Percentiles rank a stretch among this genome's conserved stretches.
Evolutionary conservation across 2,329 filamentous ascomycete genomes (phyloP).

Genomic region (Colletotrichum euphorbiae): DNA sequence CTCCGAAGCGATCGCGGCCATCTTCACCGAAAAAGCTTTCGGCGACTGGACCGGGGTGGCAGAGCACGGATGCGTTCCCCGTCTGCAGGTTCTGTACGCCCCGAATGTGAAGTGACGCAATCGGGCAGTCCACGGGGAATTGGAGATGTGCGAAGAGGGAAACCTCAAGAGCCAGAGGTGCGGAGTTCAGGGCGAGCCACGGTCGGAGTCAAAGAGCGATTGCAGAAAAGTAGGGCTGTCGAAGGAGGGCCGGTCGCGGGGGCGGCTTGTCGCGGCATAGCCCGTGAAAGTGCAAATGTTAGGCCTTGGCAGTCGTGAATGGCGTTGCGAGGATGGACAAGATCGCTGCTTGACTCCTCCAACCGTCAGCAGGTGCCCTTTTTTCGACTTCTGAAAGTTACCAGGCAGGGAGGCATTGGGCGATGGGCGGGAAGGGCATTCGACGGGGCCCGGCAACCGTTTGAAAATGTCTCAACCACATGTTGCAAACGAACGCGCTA

Average conservation of each 20-base stretch:
- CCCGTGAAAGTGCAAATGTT: background rate
- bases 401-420: background rate
- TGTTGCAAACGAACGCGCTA: slow-evolving; percentile 32
- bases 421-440: slow-evolving; percentile 16
- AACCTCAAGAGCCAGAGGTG: background rate
- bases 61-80: slow-evolving; percentile 21
- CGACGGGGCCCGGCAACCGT: slow-evolving; percentile 10
- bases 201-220: slow-evolving; percentile 18
- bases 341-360: background rate
- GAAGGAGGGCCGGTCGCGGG: slow-evolving; percentile 31
- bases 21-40: slow-evolving; percentile 33
- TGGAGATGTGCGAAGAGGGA: background rate
- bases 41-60: slow-evolving; percentile 2
- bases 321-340: slow-evolving; percentile 5
- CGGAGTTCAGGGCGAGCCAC: background rate
- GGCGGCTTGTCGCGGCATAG: slow-evolving; percentile 38
- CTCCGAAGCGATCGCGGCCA: background rate
- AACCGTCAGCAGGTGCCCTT: background rate
- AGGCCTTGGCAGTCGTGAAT: slow-evolving; percentile 27
- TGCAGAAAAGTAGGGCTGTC: slow-evolving; percentile 29
- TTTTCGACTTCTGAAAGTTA: background rate
- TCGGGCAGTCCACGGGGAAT: background rate
- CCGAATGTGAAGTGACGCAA: slow-evolving; percentile 29
- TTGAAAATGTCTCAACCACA: slow-evolving; percentile 37
- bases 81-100: slow-evolving; percentile 32